A percentile compares a stretch with the other conserved stretches of the same genome.
phyloP scores from a whole-genome alignment of 139 green algal species.

The Picochlorum sp. region DNA sequence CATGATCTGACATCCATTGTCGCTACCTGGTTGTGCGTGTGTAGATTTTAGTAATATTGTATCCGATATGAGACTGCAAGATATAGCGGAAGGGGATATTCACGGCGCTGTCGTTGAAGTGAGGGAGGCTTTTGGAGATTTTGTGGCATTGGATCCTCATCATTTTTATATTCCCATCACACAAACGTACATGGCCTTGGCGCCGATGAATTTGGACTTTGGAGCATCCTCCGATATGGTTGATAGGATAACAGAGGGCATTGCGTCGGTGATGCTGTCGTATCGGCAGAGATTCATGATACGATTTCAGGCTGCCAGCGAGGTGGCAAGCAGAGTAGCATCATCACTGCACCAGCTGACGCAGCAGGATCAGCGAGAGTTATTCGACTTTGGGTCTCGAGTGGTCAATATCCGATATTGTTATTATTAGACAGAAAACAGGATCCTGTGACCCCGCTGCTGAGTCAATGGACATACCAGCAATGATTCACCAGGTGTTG shows the following conservation, averaged over 20 bases:
- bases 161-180: conserved; percentile 72
- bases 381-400: conserved; percentile 76
- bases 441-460: conserved; percentile 83
- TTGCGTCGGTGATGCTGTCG: conserved; percentile 71
- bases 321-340: conserved; percentile 55
- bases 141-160: conserved; percentile 60
- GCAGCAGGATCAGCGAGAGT: conserved; percentile 32
- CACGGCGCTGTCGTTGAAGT: conserved; percentile 72
- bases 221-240: conserved; percentile 37
- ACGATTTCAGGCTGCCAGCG: conserved; percentile 69
- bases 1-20: background rate
- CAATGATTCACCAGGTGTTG: conserved; percentile 90
- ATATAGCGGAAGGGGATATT: conserved; percentile 84
- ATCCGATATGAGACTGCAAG: conserved; percentile 77
- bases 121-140: conserved; percentile 89
- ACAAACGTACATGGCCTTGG: conserved; percentile 26
- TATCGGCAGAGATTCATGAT: conserved; percentile 68
- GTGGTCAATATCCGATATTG: conserved; percentile 49
- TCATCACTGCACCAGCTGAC: conserved; percentile 62
- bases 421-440: conserved; percentile 77
- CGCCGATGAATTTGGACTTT: conserved; percentile 44
- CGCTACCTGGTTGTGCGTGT: conserved; percentile 19
- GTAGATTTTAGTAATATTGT: conserved; percentile 81
- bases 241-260: conserved; percentile 59
- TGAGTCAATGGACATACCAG: conserved; percentile 68